phyloP scores from a whole-genome alignment of 331 rosid genomes.

The Quercus lobata region DNA sequence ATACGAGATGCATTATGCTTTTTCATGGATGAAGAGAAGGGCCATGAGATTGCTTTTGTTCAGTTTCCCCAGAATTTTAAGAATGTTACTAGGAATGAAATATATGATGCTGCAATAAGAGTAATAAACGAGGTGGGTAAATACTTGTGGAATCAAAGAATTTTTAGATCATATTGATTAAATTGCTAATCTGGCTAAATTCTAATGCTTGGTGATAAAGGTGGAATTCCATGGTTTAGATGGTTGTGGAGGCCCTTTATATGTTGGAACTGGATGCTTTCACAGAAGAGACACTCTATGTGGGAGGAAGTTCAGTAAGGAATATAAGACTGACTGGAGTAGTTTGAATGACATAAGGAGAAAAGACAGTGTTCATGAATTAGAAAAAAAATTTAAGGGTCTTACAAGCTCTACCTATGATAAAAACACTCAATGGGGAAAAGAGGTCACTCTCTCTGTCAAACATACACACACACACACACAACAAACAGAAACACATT shows the following conservation, averaged over 20 bases:
- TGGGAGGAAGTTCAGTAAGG: slow-evolving; percentile 47
- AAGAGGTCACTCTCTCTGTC: slow-evolving; percentile 36
- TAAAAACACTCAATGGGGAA: slow-evolving; percentile 74
- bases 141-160: neutral
- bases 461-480: neutral
- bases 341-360: slow-evolving; percentile 2
- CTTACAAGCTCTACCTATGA: slow-evolving; percentile 69
- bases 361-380: slow-evolving; percentile 17
- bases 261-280: slow-evolving; percentile 71
- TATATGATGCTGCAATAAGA: slow-evolving; percentile 34
- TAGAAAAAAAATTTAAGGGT: slow-evolving; percentile 43
- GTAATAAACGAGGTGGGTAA: slow-evolving; percentile 14
- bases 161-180: neutral
- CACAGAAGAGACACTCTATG: slow-evolving; percentile 61
- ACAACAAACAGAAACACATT: neutral
- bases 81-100: slow-evolving; percentile 55
- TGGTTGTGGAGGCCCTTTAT: slow-evolving; percentile 63
- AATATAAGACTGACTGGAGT: slow-evolving; percentile 28
- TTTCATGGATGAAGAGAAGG: slow-evolving; percentile 71
- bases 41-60: slow-evolving; percentile 66
- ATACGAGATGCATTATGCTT: slow-evolving; percentile 74
- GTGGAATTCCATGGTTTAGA: slow-evolving; percentile 58
- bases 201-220: slow-evolving; percentile 25
- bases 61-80: slow-evolving; percentile 56
- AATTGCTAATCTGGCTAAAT: neutral